Percentiles rank a stretch among this genome's conserved stretches.
Conservation (phyloP, 148 eudicot species). For the Drosera capensis region DNA sequence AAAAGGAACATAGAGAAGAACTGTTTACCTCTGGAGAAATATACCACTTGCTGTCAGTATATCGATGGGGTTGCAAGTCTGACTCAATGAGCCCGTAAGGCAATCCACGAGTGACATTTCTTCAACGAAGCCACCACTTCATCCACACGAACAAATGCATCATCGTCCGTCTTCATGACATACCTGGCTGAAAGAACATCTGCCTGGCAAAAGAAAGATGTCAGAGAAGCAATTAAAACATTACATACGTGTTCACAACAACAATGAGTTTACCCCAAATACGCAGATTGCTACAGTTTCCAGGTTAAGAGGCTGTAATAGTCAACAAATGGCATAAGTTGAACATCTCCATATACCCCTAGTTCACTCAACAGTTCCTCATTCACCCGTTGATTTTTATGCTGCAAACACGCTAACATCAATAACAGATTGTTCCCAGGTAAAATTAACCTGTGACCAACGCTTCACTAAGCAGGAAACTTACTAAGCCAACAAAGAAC, state of each 20-base stretch:
- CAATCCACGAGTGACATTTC: constrained; percentile 48
- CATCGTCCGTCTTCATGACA: constrained; percentile 95
- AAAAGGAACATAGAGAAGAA: not conserved
- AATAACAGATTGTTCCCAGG: too few species aligned
- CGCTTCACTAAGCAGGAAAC: constrained; percentile 8
- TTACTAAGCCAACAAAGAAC: constrained; percentile 81
- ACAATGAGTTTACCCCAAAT: constrained; percentile 51
- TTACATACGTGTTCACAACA: not conserved
- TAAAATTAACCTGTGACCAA: not conserved
- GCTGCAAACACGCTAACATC: constrained; percentile 20
- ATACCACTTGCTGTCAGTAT: constrained; percentile 93
- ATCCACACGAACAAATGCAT: constrained; percentile 94
- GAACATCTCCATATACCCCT: constrained; percentile 59
- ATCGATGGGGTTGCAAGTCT: constrained; percentile 67
- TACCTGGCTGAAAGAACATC: constrained; percentile 65
- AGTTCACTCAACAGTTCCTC: constrained; percentile 93
- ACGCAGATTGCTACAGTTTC: constrained; percentile 80
- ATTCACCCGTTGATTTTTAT: constrained; percentile 78
- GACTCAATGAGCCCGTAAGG: constrained; percentile 91
- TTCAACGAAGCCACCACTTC: constrained; percentile 59
- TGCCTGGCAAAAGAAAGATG: constrained; percentile 41
- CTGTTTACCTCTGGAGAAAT: constrained; percentile 59
- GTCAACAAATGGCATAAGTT: constrained; percentile 86
- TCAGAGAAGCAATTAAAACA: constrained; percentile 6
- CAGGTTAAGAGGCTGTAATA: constrained; percentile 81